Conservation (phyloP, 176 grass and related monocot species). For the Oryza rufipogon region DNA sequence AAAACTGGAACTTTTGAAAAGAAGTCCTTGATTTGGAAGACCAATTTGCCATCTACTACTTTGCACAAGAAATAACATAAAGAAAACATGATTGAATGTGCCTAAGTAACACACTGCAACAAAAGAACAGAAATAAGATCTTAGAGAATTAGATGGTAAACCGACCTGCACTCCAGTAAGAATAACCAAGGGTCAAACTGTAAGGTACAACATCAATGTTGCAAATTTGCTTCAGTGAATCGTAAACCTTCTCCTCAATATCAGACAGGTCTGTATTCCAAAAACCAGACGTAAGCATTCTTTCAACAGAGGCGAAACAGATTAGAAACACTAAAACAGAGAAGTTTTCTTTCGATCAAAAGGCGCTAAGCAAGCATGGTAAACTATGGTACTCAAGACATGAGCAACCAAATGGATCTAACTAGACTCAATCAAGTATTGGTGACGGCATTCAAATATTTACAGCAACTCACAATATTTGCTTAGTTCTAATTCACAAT, state of each 20-base stretch:
- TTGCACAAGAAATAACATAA: neutral
- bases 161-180: slow-evolving; percentile 88
- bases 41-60: neutral
- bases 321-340: neutral
- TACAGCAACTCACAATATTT: neutral
- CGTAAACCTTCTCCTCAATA: slow-evolving; percentile 54
- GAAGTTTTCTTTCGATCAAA: neutral
- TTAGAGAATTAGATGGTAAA: slow-evolving; percentile 36
- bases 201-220: slow-evolving; percentile 71
- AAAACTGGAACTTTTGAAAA: neutral
- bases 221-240: slow-evolving; percentile 77
- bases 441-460: neutral
- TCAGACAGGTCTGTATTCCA: slow-evolving; percentile 76
- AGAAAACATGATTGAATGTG: neutral
- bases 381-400: neutral
- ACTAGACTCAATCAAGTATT: neutral
- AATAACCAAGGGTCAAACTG: slow-evolving; percentile 82
- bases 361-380: slow-evolving; percentile 22
- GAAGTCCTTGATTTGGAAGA: neutral
- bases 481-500: slow-evolving; percentile 17
- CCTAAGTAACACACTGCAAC: neutral
- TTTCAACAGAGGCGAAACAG: neutral
- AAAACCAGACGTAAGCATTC: slow-evolving; percentile 20
- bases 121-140: slow-evolving; percentile 12
- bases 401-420: neutral